Evolutionary conservation across 1,284 basidiomycete genomes (phyloP), one percentile per base, ranked within the genome.

Genomic region (Golubevia sp.): DNA sequence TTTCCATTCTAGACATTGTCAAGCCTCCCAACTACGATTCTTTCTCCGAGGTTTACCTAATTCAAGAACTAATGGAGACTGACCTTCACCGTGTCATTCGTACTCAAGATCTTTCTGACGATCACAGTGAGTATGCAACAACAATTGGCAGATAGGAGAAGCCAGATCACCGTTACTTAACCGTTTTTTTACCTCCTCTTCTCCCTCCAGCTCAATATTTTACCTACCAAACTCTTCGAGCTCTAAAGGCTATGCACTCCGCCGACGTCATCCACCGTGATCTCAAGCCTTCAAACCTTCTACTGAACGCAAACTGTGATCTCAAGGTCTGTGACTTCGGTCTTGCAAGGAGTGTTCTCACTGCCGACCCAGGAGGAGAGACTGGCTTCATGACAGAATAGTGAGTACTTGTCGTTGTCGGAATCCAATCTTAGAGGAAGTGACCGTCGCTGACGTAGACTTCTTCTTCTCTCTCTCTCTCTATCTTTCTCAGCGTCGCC

Each of bases 231-330:
- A 95, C 93, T 0, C 88, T 97, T 18, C 90, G 95, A 52, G 95
- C 93, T 0, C 67, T 98, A 80, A 97, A 97, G 84, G 94, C 94
- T 0, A 86, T 97, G 2, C 94, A 97, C 82, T 93, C 91, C 0
- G 94, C 95, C 13, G 92, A 94, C 4, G 93, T 97, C 70, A 91
- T 97, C 73, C 94, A 97, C 83, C 91, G 95, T 64, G 94, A 97
- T 84, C 89, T 97, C 71, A 97, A 97, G 85, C 94, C 94, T 0
- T 94, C 93, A 34, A 97, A 97, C 77, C 87, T 97, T 6, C 88
- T 97, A n/a, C 87, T 97, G 60, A 97, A 97, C 77, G 93, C 93
- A 67, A 96, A 97, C 84, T 97, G 95, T 78, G 95, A 97, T 82
- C 89, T 97, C 70, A 74, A 74, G 55, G 64, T 76, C 13, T 76